Base-by-base conservation (phyloP, 441 rosid genomes). In the Viola pubescens region DNA sequence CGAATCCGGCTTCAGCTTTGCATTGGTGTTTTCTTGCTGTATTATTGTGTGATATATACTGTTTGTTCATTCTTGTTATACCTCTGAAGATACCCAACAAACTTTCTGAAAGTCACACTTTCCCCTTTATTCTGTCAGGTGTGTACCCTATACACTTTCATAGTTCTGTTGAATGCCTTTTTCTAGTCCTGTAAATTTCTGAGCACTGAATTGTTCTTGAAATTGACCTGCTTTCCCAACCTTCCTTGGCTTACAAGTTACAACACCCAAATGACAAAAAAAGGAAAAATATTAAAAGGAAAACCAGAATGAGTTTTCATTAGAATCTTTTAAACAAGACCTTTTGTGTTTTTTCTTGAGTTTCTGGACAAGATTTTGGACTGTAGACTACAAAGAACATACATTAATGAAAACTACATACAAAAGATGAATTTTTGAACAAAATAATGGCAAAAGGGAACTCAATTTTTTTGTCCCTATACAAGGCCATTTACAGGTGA, bases 401-500 rank as follows among this genome's bases (percentile, higher is more conserved):
- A 58, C 56, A 65, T 72, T 53, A 54, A 54, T 61, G 68, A 60
- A 68, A 39, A 53, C 81, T 86, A 82, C 75, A 62, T 80, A 81
- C 87, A 82, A 64, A 63, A 34, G 61, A 78, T 69, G 70, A 75
- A 77, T 73, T 65, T 59, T 54, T 12, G 37, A 65, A 60, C 57
- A 67, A 64, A 74, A 58, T 34, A 49, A 56, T 37, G 58, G 58
- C 50, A 49, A 0, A 43, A 59, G 37, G 68, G 64, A 70, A 62
- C 57, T 52, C 10, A 12, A 39, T 26, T 26, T 62, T 37, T 10
- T 4, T 68, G 69, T 61, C 63, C 74, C 85, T 85, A 85, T 45
- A 79, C 67, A 62, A 82, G 89, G 71, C 82, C 94, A 77, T 82
- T 84, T 73, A 82, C 91, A 63, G 94, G 94, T 54, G 94, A 85